These are phyloP conservation scores for Xylaria grammica DNA, from an alignment of 495 filamentous ascomycete genomes.

Conservation along the genomic window DNA sequence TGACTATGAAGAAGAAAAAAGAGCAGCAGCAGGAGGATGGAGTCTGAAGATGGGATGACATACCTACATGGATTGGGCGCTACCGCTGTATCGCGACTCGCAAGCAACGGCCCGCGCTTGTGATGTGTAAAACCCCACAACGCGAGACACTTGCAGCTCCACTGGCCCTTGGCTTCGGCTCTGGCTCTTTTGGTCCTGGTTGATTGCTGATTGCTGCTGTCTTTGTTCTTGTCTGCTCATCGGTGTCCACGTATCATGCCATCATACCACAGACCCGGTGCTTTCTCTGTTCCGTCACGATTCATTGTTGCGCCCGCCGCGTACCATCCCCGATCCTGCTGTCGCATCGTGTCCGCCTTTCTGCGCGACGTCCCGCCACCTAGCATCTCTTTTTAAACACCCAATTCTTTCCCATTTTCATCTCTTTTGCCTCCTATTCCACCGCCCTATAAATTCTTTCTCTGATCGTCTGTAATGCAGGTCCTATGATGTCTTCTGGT, in stretches of 20 bases:
- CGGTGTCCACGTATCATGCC: conserved; percentile 13
- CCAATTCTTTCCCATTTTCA: conserved; percentile 10
- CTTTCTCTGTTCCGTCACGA: conserved; percentile 13
- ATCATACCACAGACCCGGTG: conserved; percentile 6
- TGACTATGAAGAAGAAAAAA: background rate
- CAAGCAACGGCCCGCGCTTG: conserved; percentile 21
- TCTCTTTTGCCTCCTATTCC: conserved; percentile 5
- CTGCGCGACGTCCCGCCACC: background rate
- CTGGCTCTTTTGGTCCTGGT: conserved; percentile 14
- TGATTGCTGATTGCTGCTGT: background rate
- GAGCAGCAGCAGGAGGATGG: background rate
- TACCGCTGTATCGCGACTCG: conserved; percentile 24
- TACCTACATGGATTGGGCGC: background rate
- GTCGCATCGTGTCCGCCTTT: background rate
- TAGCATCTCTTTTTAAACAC: background rate
- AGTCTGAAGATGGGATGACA: background rate
- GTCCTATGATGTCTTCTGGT: conserved; percentile 63
- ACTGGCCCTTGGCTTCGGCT: conserved; percentile 21
- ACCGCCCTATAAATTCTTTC: background rate
- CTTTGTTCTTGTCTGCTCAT: conserved; percentile 8
- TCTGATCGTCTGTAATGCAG: conserved; percentile 45
- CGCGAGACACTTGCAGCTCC: conserved; percentile 24
- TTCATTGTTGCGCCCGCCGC: background rate
- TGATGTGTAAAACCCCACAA: conserved; percentile 24
- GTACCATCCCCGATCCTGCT: background rate